Percentiles rank a stretch among this genome's conserved stretches.
Conservation (phyloP, 2,329 filamentous ascomycete genomes). For the Aspergillus amoenus region DNA sequence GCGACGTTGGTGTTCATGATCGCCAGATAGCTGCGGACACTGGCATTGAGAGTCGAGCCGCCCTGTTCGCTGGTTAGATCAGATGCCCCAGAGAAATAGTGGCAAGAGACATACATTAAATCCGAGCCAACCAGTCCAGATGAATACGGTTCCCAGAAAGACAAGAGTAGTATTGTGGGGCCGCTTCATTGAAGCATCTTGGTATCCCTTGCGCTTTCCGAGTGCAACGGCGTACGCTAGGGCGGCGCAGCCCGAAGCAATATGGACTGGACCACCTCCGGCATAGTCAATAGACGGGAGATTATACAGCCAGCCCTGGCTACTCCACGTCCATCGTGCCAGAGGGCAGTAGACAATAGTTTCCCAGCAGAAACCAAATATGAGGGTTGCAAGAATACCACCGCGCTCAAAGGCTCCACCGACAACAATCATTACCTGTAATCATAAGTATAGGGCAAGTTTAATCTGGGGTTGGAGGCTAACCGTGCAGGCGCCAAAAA, state of each 20-base stretch:
- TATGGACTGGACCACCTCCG: constrained; percentile 73
- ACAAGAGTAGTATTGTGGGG: constrained; percentile 75
- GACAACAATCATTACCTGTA: constrained; percentile 63
- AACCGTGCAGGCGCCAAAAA: constrained; percentile 55
- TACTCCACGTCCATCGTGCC: constrained; percentile 77
- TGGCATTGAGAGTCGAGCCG: constrained; percentile 54
- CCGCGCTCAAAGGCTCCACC: constrained; percentile 65
- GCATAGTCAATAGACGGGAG: constrained; percentile 73
- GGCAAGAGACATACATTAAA: constrained; percentile 46
- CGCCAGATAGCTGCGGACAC: constrained; percentile 55
- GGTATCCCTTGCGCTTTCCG: constrained; percentile 63
- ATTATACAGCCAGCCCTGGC: constrained; percentile 68
- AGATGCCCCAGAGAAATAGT: not conserved
- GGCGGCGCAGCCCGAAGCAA: constrained; percentile 69
- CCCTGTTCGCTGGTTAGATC: constrained; percentile 31
- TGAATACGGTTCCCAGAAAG: constrained; percentile 62
- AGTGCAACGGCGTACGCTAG: constrained; percentile 73
- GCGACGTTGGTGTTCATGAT: constrained; percentile 61
- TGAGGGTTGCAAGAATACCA: constrained; percentile 62
- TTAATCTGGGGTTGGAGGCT: not conserved
- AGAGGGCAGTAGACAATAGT: constrained; percentile 72
- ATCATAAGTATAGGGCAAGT: constrained; percentile 20
- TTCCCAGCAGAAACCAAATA: constrained; percentile 71
- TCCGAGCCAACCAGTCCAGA: constrained; percentile 55
- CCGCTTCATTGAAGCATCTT: constrained; percentile 49